These are phyloP conservation scores for Thalassiosira mediterranea DNA, from an alignment of 352 stramenopile genomes.

Conservation along the genomic window DNA sequence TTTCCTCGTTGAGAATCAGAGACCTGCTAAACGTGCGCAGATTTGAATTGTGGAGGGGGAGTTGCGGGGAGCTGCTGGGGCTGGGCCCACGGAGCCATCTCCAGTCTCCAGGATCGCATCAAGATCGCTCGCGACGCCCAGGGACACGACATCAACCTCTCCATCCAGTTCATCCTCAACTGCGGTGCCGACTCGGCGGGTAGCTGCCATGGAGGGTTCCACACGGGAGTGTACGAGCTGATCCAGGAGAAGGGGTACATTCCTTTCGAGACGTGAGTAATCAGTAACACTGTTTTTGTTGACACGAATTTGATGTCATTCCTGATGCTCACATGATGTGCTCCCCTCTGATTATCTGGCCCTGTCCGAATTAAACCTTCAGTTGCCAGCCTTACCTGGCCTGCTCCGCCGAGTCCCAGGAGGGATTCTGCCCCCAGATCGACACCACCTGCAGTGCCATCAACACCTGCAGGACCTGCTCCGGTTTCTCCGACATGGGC, in stretches of 20 bases:
- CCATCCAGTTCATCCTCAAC: slow-evolving; percentile 82
- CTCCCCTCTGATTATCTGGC: too few relatives aligned
- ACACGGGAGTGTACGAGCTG: slow-evolving; percentile 86
- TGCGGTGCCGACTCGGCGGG: slow-evolving; percentile 69
- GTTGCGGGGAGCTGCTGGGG: slow-evolving; percentile 57
- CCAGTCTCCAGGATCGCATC: slow-evolving; percentile 79
- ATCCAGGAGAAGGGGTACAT: slow-evolving; percentile 87
- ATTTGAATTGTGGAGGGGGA: slow-evolving; percentile 3
- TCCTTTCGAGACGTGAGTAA: slow-evolving; percentile 88
- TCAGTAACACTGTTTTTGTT: not conserved
- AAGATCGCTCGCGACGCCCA: slow-evolving; percentile 75
- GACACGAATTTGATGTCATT: not conserved
- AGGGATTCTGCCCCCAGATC: slow-evolving; percentile 80
- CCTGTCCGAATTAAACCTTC: not conserved
- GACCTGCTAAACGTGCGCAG: too few relatives aligned
- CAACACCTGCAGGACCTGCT: slow-evolving; percentile 93
- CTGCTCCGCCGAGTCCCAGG: slow-evolving; percentile 77
- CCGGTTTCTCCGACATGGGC: slow-evolving; percentile 65
- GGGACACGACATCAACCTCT: slow-evolving; percentile 79
- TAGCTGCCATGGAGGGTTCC: slow-evolving; percentile 85
- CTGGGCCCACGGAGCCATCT: slow-evolving; percentile 86
- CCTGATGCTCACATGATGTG: too few relatives aligned
- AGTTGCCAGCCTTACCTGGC: slow-evolving; percentile 90
- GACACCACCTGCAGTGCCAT: slow-evolving; percentile 86
- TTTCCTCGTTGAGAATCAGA: too few relatives aligned